phyloP scores from a whole-genome alignment of 306 rosid genomes.

The Castanopsis chinensis region DNA sequence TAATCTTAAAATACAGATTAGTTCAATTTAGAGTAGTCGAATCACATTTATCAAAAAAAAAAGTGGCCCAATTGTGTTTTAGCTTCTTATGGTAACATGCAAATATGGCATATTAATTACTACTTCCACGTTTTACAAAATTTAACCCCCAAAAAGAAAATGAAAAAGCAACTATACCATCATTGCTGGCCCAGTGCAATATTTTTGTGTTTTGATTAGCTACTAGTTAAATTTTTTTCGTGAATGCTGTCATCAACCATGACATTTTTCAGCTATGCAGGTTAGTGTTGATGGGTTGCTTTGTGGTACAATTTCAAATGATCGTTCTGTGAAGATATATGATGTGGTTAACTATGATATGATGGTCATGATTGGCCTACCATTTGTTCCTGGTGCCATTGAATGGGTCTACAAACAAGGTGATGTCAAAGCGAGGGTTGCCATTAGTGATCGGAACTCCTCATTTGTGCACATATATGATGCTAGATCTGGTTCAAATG shows the following conservation, averaged over 20 bases:
- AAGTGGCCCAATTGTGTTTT: not conserved
- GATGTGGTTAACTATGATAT: slow-evolving; percentile 95
- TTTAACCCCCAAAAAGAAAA: not conserved
- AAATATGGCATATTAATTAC: not conserved
- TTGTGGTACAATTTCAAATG: slow-evolving; percentile 92
- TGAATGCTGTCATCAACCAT: slow-evolving; percentile 49
- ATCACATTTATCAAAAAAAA: too few species aligned
- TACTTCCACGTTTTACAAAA: not conserved
- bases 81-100: not conserved
- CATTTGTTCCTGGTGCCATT: slow-evolving; percentile 81
- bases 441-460: slow-evolving; percentile 77
- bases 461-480: slow-evolving; percentile 81
- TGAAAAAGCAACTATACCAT: not conserved
- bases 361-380: slow-evolving; percentile 95
- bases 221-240: slow-evolving; percentile 6
- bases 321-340: slow-evolving; percentile 82
- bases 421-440: slow-evolving; percentile 86
- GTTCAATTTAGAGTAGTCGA: not conserved
- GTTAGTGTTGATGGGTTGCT: slow-evolving; percentile 96
- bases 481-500: slow-evolving; percentile 87
- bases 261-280: slow-evolving; percentile 78
- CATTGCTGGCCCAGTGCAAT: not conserved
- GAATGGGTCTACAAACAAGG: slow-evolving; percentile 99
- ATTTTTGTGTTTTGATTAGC: slow-evolving; percentile 1
- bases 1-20: not conserved